These are phyloP conservation scores for Metschnikowia proteae DNA, from an alignment of 805 yeast genomes.

Conservation along the genomic window DNA sequence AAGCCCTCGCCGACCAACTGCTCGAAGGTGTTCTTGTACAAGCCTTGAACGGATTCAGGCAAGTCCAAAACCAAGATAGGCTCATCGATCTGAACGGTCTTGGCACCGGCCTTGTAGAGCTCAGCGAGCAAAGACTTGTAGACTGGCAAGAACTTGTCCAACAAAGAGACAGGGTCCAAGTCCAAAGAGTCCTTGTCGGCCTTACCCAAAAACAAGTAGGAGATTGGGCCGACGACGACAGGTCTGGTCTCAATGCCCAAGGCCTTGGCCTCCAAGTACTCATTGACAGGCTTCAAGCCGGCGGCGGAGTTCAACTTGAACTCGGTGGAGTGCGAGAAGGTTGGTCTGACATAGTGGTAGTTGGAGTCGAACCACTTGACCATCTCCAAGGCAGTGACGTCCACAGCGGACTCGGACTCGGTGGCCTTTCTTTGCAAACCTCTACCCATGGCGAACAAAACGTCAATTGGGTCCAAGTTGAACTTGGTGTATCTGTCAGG, in stretches of 20 bases:
- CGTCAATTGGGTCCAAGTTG: constrained; percentile 84
- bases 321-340: constrained; percentile 90
- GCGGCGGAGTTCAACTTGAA: constrained; percentile 76
- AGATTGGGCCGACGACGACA: constrained; percentile 93
- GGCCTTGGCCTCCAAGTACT: constrained; percentile 95
- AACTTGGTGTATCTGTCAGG: constrained; percentile 96
- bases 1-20: constrained; percentile 59
- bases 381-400: constrained; percentile 98
- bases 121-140: constrained; percentile 85
- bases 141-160: constrained; percentile 88
- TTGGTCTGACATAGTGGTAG: constrained; percentile 99
- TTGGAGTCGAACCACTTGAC: constrained; percentile 99
- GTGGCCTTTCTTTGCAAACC: constrained; percentile 98
- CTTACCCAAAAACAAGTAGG: constrained; percentile 93
- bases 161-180: constrained; percentile 85
- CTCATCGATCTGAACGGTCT: constrained; percentile 93
- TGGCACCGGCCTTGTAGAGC: constrained; percentile 93
- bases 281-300: constrained; percentile 94
- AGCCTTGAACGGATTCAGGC: constrained; percentile 76
- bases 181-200: constrained; percentile 97
- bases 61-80: constrained; percentile 94
- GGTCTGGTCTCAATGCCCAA: constrained; percentile 97
- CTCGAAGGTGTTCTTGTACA: constrained; percentile 85
- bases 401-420: constrained; percentile 82
- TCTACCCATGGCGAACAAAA: constrained; percentile 98